Evolutionary conservation across 768 basidiomycete genomes (phyloP), one percentile per base, ranked within the genome.

Genomic region (Lactarius sanguifluus): DNA sequence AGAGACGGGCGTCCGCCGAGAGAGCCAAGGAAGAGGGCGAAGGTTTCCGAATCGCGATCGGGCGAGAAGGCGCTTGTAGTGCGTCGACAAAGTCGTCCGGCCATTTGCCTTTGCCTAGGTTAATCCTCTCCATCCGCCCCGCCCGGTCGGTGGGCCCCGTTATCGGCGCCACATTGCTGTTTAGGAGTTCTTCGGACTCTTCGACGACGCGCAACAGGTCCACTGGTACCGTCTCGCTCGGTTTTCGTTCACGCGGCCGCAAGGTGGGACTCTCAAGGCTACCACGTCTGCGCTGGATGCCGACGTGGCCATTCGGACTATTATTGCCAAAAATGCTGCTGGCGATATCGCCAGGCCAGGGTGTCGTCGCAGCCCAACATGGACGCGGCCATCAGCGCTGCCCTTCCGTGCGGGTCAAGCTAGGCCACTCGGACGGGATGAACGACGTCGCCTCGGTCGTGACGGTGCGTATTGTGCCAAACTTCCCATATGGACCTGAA

Each of bases 61-160:
- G 64, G 3, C 59, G 59, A 56, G 67, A 58, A 43, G 64, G 16
- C 54, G 76, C 65, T 62, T 80, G 79, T 67, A 89, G 83, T 34
- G 79, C 85, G 69, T 86, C 85, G 63, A 92, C 74, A 73, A 91
- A 90, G 75, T 91, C 90, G 76, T 91, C 89, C 0, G 91, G 89
- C 89, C 89, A 92, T 75, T 89, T 91, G 65, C 88, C 90, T 74
- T 91, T 90, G 40, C 86, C 85, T 40, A 91, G 83, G 62, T 86
- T 82, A 68, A 91, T 80, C 28, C 79, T 71, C 78, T 69, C 74
- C 71, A 66, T 69, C 54, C 75, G 72, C 40, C 72, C 72, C 69
- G 76, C 79, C 62, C 77, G 79, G 56, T 69, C 72, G 72, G 70
- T 70, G 68, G 20, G 36, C n/a, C 32, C n/a, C 25, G 23, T 6